A percentile compares a stretch with the other conserved stretches of the same genome.
phyloP scores from a whole-genome alignment of 1,284 basidiomycete genomes.

The Tremellales sp. region DNA sequence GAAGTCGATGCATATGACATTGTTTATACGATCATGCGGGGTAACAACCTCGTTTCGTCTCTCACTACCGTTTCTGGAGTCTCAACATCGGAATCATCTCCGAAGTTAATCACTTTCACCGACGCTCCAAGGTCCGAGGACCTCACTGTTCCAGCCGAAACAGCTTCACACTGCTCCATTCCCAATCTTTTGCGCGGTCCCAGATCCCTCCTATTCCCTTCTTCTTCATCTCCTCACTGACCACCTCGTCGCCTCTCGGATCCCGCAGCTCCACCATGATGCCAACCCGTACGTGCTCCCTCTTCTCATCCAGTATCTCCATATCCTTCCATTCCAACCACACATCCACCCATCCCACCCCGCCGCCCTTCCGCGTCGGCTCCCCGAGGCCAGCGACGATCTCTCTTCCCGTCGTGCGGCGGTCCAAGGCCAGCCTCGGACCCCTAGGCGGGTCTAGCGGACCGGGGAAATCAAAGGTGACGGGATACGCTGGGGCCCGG shows the following conservation, averaged over 20 bases:
- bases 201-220: conserved; percentile 43
- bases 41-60: too few species aligned
- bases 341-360: conserved; percentile 77
- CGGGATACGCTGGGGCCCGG: not conserved
- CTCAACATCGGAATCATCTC: too few species aligned
- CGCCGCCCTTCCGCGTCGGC: conserved; percentile 80
- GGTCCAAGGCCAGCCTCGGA: conserved; percentile 52
- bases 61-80: too few species aligned
- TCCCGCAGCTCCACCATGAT: conserved; percentile 43
- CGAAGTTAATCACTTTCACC: too few species aligned
- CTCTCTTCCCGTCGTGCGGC: conserved; percentile 64
- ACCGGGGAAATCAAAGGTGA: too few species aligned
- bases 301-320: conserved; percentile 5
- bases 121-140: too few species aligned
- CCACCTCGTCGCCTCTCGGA: conserved; percentile 25
- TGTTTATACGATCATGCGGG: too few species aligned
- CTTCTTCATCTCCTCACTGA: conserved; percentile 28
- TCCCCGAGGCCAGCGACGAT: conserved; percentile 72
- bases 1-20: too few species aligned
- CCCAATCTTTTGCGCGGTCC: conserved; percentile 44
- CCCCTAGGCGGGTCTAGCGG: too few species aligned
- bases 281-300: conserved; percentile 21
- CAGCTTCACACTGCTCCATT: conserved; percentile 42
- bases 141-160: too few species aligned
- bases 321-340: conserved; percentile 85